Evolutionary conservation across 2,329 filamentous ascomycete genomes (phyloP), one percentile per base, ranked within the genome.

Genomic region (Beauveria medogensis): DNA sequence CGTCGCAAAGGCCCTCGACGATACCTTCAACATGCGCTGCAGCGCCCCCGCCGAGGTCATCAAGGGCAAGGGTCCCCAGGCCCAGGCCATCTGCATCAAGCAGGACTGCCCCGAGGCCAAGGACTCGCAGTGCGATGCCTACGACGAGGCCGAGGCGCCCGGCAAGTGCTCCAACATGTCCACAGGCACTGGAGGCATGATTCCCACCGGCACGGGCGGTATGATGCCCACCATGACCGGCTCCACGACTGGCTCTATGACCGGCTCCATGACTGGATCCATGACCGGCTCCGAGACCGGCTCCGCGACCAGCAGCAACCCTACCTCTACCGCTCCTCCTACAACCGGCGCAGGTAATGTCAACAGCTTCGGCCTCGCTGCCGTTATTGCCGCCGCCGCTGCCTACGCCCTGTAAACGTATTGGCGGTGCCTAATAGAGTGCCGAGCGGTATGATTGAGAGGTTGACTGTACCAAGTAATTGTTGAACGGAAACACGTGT

Each of bases 11-110:
- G 75, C 78, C 2, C 78, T 87, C 50, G 77, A 72, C 64, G 68
- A 68, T 24, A 67, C 79, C 54, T 87, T 87, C 70, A 78, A 75
- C 60, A 74, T 78, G 68, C 74, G 75, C 56, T 87, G 84, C 71
- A 69, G 73, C 2, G 75, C 81, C 0, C 67, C 76, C 20, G 72
- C 74, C 1, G 73, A 74, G 3, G 75, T 80, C 55, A 75, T 83
- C 59, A 71, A 77, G 22, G 67, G 72, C 6, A 75, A 80, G 60
- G 75, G 74, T 6, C 62, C 75, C 10, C 74, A 81, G 66, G 72
- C 82, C 24, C 81, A 86, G 70, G 74, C 78, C 59, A 83, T 86
- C 64, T 86, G 83, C 73, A 79, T 78, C 65, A 77, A 75, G 44
- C 57, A 66, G 8, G 71, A 73, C 44, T 86, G 82, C 69, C 78